Evolutionary conservation across 257 asterid genomes (phyloP), one percentile per base, ranked within the genome.

Genomic region (Nicotiana attenuata): DNA sequence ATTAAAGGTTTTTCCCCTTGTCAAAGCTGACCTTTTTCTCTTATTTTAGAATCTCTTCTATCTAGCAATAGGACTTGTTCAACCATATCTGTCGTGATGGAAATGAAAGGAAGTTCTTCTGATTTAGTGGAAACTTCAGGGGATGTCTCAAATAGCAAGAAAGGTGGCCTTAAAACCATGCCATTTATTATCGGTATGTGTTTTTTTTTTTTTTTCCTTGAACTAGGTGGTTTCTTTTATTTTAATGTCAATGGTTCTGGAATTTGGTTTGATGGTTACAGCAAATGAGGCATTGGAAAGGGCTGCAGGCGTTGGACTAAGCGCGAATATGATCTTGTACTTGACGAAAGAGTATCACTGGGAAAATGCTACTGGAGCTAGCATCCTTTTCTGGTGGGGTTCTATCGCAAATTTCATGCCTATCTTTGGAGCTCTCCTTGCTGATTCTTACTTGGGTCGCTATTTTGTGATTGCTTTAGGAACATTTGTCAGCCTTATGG

Each of bases 391-490:
- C 82, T 85, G 88, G 83, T 93, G 98, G 98, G 81, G 68, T 0
- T 94, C 97, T 61, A 66, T 80, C 4, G 88, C 94, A 9, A 87
- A 89, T 80, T 90, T 92, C 93, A 22, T 89, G 89, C 97, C 98
- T 0, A 89, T 88, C 45, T 60, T 92, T 22, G 98, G 98, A n/a
- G 98, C 98, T 80, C 90, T 91, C 80, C 87, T 93, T 28, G 84
- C 98, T 28, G 98, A 93, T 87, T 91, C 98, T 2, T 92, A 87
- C 86, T 84, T 93, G 77, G 98, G 98, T 7, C 90, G 98, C 7
- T 93, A 88, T 71, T 84, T 41, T 8, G 92, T 93, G 16, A 93
- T 93, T 65, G 85, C 88, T 29, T 64, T 84, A 22, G 90, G 91
- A 67, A 81, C 96, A 41, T 5, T 87, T 66, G 65, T 67, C 14